Base-by-base conservation (phyloP, 495 filamentous ascomycete species). In the Aspergillus cavernicola region DNA sequence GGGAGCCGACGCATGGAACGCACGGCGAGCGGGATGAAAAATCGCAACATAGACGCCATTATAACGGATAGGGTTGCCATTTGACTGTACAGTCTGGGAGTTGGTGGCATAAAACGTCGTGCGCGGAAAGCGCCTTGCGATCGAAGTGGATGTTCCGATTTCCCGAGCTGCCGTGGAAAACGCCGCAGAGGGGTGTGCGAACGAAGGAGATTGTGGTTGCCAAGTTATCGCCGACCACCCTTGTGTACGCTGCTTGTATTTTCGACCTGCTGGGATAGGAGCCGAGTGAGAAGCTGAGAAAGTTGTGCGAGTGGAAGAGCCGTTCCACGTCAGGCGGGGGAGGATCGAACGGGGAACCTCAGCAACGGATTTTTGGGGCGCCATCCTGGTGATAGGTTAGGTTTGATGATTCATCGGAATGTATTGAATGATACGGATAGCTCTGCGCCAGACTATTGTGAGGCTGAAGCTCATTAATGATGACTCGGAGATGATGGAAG, bases 1-100 rank as follows among this genome's bases (percentile, higher is more conserved):
- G 6, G 67, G 58, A 1, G 82, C 69, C 0, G 87, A 86, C 9
- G 84, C 79, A 66, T 88, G 87, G 70, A 98, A 97, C 15, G 71
- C 71, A 1, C 74, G 70, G 33, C 67, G 66, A 11, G 74, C 72
- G n/a, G 67, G 57, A 24, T 71, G 69, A 43, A 73, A 77, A 0
- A 58, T 53, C 12, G 73, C 70, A 44, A 72, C 73, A 50, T 76
- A 77, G 9, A 76, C 71, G n/a, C 74, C 74, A 69, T 78, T 74
- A 45, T 76, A 60, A 33, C 73, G 66, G 52, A 78, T 57, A 11
- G 73, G 69, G 23, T 58, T 63, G 49, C 62, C 51, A 35, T 58
- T 37, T 4, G 66, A 32, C 11, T 66, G 52, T 32, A 56, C 20
- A 13, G 59, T 39, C 9, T 62, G 57, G 22, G 22, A 53, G 7